Evolutionary conservation across 192 early-diverging fungal species (phyloP).

Genomic region (Linnemannia hyalina): DNA sequence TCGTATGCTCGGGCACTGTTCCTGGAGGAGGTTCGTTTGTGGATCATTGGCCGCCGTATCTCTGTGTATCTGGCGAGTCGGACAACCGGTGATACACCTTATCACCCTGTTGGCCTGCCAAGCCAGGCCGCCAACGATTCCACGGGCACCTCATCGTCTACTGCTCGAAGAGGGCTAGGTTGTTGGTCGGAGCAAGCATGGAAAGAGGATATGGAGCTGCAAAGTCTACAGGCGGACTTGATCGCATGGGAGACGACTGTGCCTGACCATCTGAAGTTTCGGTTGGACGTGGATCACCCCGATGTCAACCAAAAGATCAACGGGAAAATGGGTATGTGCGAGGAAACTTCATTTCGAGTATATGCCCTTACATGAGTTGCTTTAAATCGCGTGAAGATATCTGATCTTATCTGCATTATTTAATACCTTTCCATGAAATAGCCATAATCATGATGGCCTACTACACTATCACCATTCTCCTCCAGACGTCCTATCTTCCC

Average conservation of each 20-base stretch:
- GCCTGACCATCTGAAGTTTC: slow-evolving; percentile 18
- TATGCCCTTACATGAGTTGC: not conserved
- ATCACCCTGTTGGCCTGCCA: not conserved
- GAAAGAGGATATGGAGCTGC: slow-evolving; percentile 25
- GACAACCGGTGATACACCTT: not conserved
- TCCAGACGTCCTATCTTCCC: slow-evolving; percentile 37
- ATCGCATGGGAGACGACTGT: slow-evolving; percentile 21
- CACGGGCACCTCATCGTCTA: not conserved
- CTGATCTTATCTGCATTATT: not conserved
- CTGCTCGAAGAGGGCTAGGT: not conserved
- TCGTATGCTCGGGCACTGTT: slow-evolving; percentile 27
- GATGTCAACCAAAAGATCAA: slow-evolving; percentile 31
- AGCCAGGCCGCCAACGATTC: not conserved
- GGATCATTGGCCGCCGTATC: slow-evolving; percentile 29
- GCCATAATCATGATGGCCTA: slow-evolving; percentile 23
- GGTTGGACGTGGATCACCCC: slow-evolving; percentile 12
- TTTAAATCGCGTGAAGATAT: not conserved
- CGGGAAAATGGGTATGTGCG: slow-evolving; percentile 24
- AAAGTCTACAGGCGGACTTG: slow-evolving; percentile 19
- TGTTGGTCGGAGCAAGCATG: slow-evolving; percentile 40
- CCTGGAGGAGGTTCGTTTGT: slow-evolving; percentile 36
- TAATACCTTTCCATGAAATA: not conserved
- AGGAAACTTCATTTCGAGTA: no score
- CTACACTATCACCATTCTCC: slow-evolving; percentile 43
- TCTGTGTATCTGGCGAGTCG: slow-evolving; percentile 21